These are phyloP conservation scores for Podaxis sp. DNA, from an alignment of 768 basidiomycete genomes.

Conservation along the genomic window DNA sequence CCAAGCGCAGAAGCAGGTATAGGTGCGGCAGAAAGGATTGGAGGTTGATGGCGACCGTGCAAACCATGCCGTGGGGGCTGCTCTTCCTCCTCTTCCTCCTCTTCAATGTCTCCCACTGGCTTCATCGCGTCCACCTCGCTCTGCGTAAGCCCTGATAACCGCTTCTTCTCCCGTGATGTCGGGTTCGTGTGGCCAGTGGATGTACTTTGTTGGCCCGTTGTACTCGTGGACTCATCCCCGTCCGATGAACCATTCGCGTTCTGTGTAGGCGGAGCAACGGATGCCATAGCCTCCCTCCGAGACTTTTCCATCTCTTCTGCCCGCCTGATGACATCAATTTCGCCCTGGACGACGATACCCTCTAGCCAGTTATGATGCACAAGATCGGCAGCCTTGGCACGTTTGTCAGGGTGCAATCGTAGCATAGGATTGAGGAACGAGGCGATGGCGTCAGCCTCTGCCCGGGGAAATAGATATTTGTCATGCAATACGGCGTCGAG, in stretches of 20 bases:
- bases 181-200: slow-evolving; percentile 36
- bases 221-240: not conserved
- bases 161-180: slow-evolving; percentile 22
- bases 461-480: slow-evolving; percentile 90
- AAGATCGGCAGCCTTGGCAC: slow-evolving; percentile 86
- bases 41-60: not conserved
- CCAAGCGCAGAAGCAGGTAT: not conserved
- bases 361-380: slow-evolving; percentile 87
- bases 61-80: not conserved
- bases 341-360: slow-evolving; percentile 83
- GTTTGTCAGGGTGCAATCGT: slow-evolving; percentile 81
- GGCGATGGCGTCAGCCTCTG: slow-evolving; percentile 79
- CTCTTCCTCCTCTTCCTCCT: not conserved
- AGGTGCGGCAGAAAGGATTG: slow-evolving; percentile 1
- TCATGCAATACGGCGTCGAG: slow-evolving; percentile 81
- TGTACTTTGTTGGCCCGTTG: slow-evolving; percentile 7
- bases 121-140: slow-evolving; percentile 64
- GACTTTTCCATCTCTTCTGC: slow-evolving; percentile 53
- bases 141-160: slow-evolving; percentile 18
- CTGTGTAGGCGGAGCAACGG: not conserved
- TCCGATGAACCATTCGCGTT: slow-evolving; percentile 8
- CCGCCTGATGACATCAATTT: slow-evolving; percentile 76
- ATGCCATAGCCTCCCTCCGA: slow-evolving; percentile 15
- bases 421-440: slow-evolving; percentile 90
- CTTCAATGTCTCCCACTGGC: slow-evolving; percentile 58